Evolutionary conservation across 108 stramenopile genomes (phyloP).

Genomic region (Cyclotella atomus): DNA sequence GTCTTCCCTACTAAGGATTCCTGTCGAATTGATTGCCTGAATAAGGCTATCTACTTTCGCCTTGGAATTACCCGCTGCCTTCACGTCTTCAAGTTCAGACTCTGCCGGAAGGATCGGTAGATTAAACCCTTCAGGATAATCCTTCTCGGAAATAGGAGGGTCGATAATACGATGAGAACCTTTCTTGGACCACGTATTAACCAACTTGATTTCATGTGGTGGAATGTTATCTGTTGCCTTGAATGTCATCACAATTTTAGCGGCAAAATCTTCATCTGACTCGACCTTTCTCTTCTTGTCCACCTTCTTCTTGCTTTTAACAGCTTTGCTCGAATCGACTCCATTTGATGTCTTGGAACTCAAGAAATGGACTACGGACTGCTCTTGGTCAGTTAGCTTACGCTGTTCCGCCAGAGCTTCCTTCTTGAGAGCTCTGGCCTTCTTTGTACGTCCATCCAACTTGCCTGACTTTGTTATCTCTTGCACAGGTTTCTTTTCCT

Average conservation of each 20-base stretch:
- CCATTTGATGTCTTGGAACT: not conserved
- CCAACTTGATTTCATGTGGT: conserved; percentile 19
- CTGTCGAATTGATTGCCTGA: conserved; percentile 6
- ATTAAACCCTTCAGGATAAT: conserved; percentile 29
- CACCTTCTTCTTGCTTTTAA: not conserved
- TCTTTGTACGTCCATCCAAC: conserved; percentile 10
- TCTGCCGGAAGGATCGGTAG: conserved; percentile 34
- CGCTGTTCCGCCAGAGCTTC: not conserved
- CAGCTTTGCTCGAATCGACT: not conserved
- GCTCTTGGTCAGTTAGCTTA: conserved; percentile 5
- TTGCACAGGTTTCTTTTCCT: conserved; percentile 1
- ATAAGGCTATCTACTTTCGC: not conserved
- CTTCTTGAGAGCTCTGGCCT: conserved; percentile 1
- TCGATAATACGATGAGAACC: not conserved
- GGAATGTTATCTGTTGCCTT: conserved; percentile 12
- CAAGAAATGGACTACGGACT: conserved; percentile 6
- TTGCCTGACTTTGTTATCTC: conserved; percentile 16
- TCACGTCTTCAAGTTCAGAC: conserved; percentile 22
- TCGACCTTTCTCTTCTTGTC: conserved; percentile 4
- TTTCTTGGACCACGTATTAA: conserved; percentile 29
- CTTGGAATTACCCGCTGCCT: not conserved
- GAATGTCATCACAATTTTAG: conserved; percentile 29
- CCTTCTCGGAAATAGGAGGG: conserved; percentile 1
- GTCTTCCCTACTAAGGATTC: not conserved
- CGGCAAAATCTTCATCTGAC: conserved; percentile 27